Evolutionary conservation across 2,329 filamentous ascomycete genomes (phyloP), one percentile per base, ranked within the genome.

Genomic region (Colletotrichum agaves): DNA sequence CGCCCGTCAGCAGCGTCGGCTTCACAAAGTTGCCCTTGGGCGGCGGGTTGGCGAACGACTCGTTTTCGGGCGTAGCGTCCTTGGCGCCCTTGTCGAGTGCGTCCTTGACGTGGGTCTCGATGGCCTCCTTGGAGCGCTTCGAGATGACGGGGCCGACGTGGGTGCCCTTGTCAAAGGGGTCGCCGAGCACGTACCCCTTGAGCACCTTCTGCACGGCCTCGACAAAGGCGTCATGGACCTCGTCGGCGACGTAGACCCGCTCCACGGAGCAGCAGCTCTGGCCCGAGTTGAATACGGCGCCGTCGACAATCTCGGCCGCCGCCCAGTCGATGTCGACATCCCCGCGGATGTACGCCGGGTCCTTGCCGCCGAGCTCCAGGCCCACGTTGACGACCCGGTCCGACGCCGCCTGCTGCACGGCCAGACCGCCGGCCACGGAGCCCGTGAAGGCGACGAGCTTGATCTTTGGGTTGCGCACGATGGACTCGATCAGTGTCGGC

Each of bases 271-370:
- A 98, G 84, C 95, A 98, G 77, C 93, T 97, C 83, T 98, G 95
- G n/a, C 95, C 95, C 58, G 94, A 97, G 82, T 98, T 98, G 85
- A 98, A 98, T 64, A 98, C 85, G n/a, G 94, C 91, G 19, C 95
- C 95, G 73, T 98, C 95, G 13, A 98, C 93, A 74, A 98, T 96
- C 80, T 98, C 94, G 72, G 92, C 94, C 0, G 95, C 95, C 0
- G 91, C 94, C 95, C 94, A 98, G 53, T 89, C 88, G 53, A 97
- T 80, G 76, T 98, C 94, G 1, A 97, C 93, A 74, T 98, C 95
- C 6, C 83, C 84, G 68, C 95, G 86, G 61, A 98, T 86, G 75
- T 98, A 98, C 23, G 95, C 95, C 4, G 95, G 93, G 77, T 98
- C 95, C 77, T 98, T 98, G 71, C 95, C 95, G 71, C 95, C 95